These are phyloP conservation scores for Aureobasidium leucospermi DNA, from an alignment of 2,329 filamentous ascomycete species.

Conservation along the genomic window DNA sequence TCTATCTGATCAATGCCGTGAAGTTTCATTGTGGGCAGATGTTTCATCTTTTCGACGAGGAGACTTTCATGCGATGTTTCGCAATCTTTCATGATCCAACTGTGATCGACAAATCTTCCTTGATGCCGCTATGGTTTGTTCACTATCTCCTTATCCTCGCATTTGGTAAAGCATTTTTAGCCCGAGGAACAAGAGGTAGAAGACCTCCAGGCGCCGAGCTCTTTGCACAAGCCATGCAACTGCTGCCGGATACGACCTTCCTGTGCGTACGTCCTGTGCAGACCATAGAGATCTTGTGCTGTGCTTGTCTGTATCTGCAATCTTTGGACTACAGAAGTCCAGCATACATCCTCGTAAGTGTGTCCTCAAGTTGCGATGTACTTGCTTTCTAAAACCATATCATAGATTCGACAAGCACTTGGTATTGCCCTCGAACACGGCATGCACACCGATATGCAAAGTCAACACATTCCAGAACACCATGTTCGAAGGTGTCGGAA, in stretches of 20 bases:
- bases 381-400: neutral
- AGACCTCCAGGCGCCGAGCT: conserved; percentile 42
- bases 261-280: conserved; percentile 18
- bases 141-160: conserved; percentile 49
- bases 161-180: conserved; percentile 48
- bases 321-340: conserved; percentile 42
- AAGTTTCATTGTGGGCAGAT: conserved; percentile 50
- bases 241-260: conserved; percentile 37
- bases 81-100: conserved; percentile 33
- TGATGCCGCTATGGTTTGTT: conserved; percentile 40
- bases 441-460: conserved; percentile 47
- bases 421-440: conserved; percentile 43
- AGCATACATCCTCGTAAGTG: conserved; percentile 39
- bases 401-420: conserved; percentile 45
- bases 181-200: neutral
- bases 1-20: conserved; percentile 49
- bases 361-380: neutral
- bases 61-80: conserved; percentile 41
- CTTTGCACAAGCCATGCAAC: conserved; percentile 39
- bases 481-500: conserved; percentile 41
- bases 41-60: conserved; percentile 49
- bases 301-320: conserved; percentile 47
- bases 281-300: conserved; percentile 43
- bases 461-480: conserved; percentile 33
- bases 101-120: conserved; percentile 3